Conservation (phyloP, 768 basidiomycete species). For the Strobilomyces echinocephalus region DNA sequence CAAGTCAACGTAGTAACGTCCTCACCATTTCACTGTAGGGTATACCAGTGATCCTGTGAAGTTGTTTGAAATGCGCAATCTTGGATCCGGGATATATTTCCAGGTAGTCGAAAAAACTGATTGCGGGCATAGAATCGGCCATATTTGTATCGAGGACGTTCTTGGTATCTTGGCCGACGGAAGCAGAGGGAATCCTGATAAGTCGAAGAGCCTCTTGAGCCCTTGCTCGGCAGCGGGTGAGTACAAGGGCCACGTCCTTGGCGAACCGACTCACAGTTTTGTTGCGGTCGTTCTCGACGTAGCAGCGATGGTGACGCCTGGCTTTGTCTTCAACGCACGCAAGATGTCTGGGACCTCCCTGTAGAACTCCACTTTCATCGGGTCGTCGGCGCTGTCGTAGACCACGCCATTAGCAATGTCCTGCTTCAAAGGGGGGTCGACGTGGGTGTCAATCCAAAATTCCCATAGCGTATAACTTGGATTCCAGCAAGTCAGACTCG, state of each 20-base stretch:
- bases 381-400: conserved; percentile 21
- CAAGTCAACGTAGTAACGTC: background rate
- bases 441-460: conserved; percentile 81
- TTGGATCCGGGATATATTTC: conserved; percentile 84
- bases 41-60: conserved; percentile 71
- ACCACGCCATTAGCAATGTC: conserved; percentile 28
- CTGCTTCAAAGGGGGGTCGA: conserved; percentile 52
- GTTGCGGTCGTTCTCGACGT: conserved; percentile 72
- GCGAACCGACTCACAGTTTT: conserved; percentile 47
- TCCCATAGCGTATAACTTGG: conserved; percentile 81
- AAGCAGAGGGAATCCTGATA: conserved; percentile 45
- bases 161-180: conserved; percentile 23
- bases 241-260: background rate
- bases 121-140: conserved; percentile 40
- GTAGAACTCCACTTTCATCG: conserved; percentile 58
- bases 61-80: conserved; percentile 69
- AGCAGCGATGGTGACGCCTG: conserved; percentile 56
- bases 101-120: conserved; percentile 60
- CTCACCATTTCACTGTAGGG: conserved; percentile 77
- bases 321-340: conserved; percentile 43
- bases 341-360: conserved; percentile 72
- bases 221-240: conserved; percentile 33
- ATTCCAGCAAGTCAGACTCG: conserved; percentile 1
- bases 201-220: conserved; percentile 72
- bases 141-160: conserved; percentile 2